phyloP scores from a whole-genome alignment of 108 stramenopile genomes.

The Stephanodiscus minutulus region DNA sequence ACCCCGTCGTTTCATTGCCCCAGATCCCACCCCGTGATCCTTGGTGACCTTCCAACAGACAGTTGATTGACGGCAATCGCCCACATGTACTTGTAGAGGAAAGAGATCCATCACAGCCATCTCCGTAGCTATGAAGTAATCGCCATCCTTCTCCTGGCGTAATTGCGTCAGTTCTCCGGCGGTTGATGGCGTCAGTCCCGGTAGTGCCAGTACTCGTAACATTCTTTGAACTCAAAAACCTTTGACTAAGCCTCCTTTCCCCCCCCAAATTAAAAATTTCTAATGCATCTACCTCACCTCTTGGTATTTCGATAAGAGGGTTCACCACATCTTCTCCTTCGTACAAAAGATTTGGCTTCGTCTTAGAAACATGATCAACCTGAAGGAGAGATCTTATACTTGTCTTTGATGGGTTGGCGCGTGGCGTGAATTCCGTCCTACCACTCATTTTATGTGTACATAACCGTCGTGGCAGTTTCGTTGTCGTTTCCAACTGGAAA shows the following conservation, averaged over 20 bases:
- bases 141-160: conserved; percentile 75
- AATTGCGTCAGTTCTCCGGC: conserved; percentile 40
- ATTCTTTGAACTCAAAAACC: not conserved
- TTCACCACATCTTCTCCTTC: conserved; percentile 68
- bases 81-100: conserved; percentile 52
- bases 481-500: conserved; percentile 22
- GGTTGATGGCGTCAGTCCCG: conserved; percentile 1
- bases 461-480: conserved; percentile 52
- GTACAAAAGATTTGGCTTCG: conserved; percentile 46
- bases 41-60: conserved; percentile 72
- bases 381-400: conserved; percentile 51
- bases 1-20: conserved; percentile 72
- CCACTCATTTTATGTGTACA: conserved; percentile 68
- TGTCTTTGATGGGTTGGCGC: conserved; percentile 65
- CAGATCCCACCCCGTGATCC: conserved; percentile 67
- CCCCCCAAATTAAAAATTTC: conserved; percentile 51
- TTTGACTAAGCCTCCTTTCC: conserved; percentile 13
- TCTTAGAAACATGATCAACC: conserved; percentile 50
- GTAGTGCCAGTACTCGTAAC: conserved; percentile 1
- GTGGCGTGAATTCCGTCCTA: conserved; percentile 72
- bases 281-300: conserved; percentile 62
- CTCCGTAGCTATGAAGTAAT: conserved; percentile 50
- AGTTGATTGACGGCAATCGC: conserved; percentile 39
- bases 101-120: conserved; percentile 78
- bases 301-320: conserved; percentile 51